These are phyloP conservation scores for Didymella segeticola DNA, from an alignment of 2,329 filamentous ascomycete genomes.

Conservation along the genomic window DNA sequence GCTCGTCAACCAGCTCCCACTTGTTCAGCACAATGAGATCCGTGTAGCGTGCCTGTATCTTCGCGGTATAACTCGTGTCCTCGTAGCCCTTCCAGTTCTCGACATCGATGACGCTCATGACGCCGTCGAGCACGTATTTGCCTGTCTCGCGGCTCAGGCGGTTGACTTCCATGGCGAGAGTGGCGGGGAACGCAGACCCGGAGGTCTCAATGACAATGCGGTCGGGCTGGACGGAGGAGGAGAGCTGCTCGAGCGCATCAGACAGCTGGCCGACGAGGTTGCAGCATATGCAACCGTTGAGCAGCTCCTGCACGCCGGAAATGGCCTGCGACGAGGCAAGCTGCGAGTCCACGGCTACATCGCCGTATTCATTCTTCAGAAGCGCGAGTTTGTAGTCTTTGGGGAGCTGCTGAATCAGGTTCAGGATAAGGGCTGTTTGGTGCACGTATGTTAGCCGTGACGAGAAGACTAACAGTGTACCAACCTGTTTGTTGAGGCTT, in stretches of 20 bases:
- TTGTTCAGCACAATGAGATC: constrained; percentile 93
- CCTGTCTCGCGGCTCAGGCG: constrained; percentile 73
- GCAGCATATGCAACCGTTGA: constrained; percentile 98
- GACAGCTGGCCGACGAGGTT: constrained; percentile 93
- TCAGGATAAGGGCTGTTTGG: constrained; percentile 79
- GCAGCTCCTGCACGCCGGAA: constrained; percentile 86
- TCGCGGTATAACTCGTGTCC: constrained; percentile 87
- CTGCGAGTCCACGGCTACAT: constrained; percentile 90
- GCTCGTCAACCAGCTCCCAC: constrained; percentile 79
- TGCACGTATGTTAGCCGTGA: neutral
- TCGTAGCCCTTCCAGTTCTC: constrained; percentile 96
- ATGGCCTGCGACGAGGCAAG: constrained; percentile 84
- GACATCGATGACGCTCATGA: constrained; percentile 88
- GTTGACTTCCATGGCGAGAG: constrained; percentile 89
- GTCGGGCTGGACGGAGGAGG: constrained; percentile 68
- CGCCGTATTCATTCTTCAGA: constrained; percentile 97
- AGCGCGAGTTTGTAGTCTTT: constrained; percentile 88
- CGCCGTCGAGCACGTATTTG: constrained; percentile 79
- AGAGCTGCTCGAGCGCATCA: constrained; percentile 78
- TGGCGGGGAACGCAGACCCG: constrained; percentile 82
- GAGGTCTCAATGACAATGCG: constrained; percentile 94
- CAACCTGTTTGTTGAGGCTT: constrained; percentile 10
- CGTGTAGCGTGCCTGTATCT: constrained; percentile 86
- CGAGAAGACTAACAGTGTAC: neutral
- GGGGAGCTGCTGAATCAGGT: constrained; percentile 90